Base-by-base conservation (phyloP, 75 land plant species). In the Pinus albicaulis region DNA sequence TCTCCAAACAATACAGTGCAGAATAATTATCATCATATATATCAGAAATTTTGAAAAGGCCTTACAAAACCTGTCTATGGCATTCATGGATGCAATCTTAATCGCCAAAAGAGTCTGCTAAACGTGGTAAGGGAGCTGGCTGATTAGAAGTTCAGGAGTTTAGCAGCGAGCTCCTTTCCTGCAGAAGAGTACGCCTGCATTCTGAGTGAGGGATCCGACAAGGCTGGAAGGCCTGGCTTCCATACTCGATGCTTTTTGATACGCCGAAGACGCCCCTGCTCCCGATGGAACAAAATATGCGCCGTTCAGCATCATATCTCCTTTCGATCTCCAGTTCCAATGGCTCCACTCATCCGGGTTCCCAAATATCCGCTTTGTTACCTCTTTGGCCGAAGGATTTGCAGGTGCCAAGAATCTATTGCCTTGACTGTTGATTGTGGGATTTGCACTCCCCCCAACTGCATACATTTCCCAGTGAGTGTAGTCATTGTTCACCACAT, bases 271-370 rank as follows among this genome's bases (percentile, higher is more conserved):
- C 10, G 11, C 53, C 53, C 53, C 53, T 48, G 11, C 53, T 48
- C 96, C 96, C 0, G 96, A 91, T 0, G 86, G 84, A 20, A 82
- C 80, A 74, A 93, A 93, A 70, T 74, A 93, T 3, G 96, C 96
- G 19, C 96, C 96, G 61, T 93, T 93, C 59, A 91, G 82, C 88
- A 93, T 71, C 74, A 87, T 23, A 73, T 93, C 96, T 19, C 90
- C 94, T 6, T 85, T 84, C 8, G 90, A 84, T 57, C 93, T 85
- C 96, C 96, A 91, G 72, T 93, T 83, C 96, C 96, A 92, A 0
- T 57, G 71, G 56, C 56, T 79, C 95, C 95, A 92, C 12, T 78
- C 77, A 7, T 78, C 73, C 62, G 82, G 91, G 4, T 24, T 82
- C 55, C 84, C 79, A 1, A 82, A 84, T 70, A 91, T 85, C 13